A percentile compares a stretch with the other conserved stretches of the same genome.
phyloP scores from a whole-genome alignment of 441 rosid species.

The Brassica balearica region DNA sequence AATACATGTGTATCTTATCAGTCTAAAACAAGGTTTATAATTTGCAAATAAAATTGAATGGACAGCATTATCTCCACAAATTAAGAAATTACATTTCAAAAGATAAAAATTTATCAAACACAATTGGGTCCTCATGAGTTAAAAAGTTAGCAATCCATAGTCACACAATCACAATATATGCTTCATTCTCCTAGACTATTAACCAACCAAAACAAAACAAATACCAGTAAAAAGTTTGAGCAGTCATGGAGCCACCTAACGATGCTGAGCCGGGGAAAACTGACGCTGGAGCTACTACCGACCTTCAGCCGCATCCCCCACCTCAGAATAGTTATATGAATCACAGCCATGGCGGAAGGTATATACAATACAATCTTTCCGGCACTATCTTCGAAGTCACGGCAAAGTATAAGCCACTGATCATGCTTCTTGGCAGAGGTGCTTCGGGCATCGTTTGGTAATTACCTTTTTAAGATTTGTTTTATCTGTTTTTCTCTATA shows the following conservation, averaged over 20 bases:
- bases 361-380: conserved; percentile 67
- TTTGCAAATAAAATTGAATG: too few species aligned
- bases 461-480: not conserved
- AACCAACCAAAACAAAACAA: not conserved
- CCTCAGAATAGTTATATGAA: conserved; percentile 59
- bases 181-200: too few species aligned
- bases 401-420: conserved; percentile 81
- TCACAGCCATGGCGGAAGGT: conserved; percentile 68
- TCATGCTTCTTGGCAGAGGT: conserved; percentile 73
- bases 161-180: too few species aligned
- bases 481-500: not conserved
- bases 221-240: not conserved
- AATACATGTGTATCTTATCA: too few species aligned
- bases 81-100: too few species aligned
- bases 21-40: too few species aligned
- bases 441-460: conserved; percentile 91
- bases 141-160: too few species aligned
- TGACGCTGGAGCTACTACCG: conserved; percentile 21
- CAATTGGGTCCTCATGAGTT: too few species aligned
- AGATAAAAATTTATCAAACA: too few species aligned
- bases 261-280: conserved; percentile 62
- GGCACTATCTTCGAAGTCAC: conserved; percentile 80
- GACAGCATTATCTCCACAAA: too few species aligned
- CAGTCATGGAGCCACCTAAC: conserved; percentile 50
- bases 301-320: conserved; percentile 27